Evolutionary conservation across 768 basidiomycete species (phyloP).

Genomic region (Daedaleopsis sinensis): DNA sequence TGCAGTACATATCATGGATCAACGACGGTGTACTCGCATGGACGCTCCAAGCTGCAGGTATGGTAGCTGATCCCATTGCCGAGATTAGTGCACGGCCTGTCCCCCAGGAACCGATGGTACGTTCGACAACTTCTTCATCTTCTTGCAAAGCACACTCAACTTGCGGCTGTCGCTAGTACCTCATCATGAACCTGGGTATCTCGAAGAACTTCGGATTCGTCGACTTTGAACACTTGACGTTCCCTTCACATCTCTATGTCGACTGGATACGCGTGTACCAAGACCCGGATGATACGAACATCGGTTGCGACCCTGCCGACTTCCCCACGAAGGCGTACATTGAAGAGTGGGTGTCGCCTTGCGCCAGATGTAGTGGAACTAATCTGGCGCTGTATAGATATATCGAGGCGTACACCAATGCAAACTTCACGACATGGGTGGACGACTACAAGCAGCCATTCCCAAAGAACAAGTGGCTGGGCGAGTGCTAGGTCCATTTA

Average conservation of each 20-base stretch:
- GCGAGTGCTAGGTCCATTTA: conserved; percentile 36
- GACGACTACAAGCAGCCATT: conserved; percentile 47
- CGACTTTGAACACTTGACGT: conserved; percentile 53
- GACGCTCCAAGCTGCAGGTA: conserved; percentile 66
- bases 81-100: conserved; percentile 71
- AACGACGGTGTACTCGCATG: conserved; percentile 62
- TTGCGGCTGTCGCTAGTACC: conserved; percentile 38
- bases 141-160: not conserved
- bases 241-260: conserved; percentile 64
- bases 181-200: conserved; percentile 62
- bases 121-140: conserved; percentile 7
- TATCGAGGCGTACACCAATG: conserved; percentile 70
- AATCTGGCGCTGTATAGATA: conserved; percentile 41
- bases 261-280: conserved; percentile 88
- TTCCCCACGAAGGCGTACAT: conserved; percentile 83
- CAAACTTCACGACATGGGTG: conserved; percentile 54
- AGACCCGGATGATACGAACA: conserved; percentile 46
- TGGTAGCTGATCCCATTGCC: conserved; percentile 56
- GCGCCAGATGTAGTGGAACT: too few species aligned
- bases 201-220: conserved; percentile 61
- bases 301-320: conserved; percentile 70
- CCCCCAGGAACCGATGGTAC: conserved; percentile 83
- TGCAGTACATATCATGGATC: conserved; percentile 82
- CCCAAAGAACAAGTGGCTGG: conserved; percentile 54
- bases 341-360: conserved; percentile 49